Base-by-base conservation (phyloP, 371 early-diverging fungal species). In the Syncephalastrum monosporum region DNA sequence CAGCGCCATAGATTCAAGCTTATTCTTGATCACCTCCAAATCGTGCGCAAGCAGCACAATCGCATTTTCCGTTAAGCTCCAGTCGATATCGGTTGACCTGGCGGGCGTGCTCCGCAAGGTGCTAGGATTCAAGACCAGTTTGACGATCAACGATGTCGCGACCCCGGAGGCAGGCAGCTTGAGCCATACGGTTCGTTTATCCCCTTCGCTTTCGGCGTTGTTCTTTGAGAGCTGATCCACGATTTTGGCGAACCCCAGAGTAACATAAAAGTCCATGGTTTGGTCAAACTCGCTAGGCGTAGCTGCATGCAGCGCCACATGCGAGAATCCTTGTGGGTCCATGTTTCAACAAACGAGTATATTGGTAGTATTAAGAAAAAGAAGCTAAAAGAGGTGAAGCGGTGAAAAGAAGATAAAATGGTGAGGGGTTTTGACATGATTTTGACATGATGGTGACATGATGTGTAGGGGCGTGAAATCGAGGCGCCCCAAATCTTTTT, bases 251-350 rank as follows among this genome's bases (percentile, higher is more conserved):
- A 87, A 85, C 14, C 89, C 90, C 45, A 90, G 60, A 16, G 61
- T 29, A 23, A 63, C 45, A 57, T 90, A 90, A 57, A 90, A 88
- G 2, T 60, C 61, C 12, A 82, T 50, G 0, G 83, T 71, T 17
- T 60, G 53, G 27, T 76, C 63, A 42, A 72, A 75, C 43, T 57
- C 54, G 14, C 56, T 62, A 27, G 52, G 49, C 47, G 59, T 59
- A 19, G 73, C 69, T 8, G 87, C 85, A 49, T 69, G 70, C 16
- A 87, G 64, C 16, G 73, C 72, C 47, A 87, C 53, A 55, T 86
- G 84, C n/a, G 87, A 86, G 51, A 89, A 79, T 24, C 74, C 74
- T 72, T 72, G 60, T n/a, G 51, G 33, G 25, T 17, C 8, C 43
- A 60, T 49, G 42, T 10, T 38, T 38, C 13, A 29, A 41, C 41